Evolutionary conservation across 2,329 filamentous ascomycete species (phyloP).

Genomic region (Aureobasidium sp.): DNA sequence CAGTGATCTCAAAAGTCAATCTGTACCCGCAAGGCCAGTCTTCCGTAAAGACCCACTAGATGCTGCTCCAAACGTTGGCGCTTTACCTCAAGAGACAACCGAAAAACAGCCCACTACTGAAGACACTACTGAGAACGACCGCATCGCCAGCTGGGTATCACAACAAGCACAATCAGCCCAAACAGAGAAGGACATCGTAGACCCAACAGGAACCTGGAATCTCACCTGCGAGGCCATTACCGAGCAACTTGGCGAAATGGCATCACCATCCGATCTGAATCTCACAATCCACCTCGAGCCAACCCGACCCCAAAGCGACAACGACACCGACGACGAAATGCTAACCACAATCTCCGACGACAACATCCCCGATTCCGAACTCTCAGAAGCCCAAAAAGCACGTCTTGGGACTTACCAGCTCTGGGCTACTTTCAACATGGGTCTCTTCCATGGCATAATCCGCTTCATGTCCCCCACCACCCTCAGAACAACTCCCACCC

Average conservation of each 20-base stretch:
- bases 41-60: neutral
- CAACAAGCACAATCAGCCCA: neutral
- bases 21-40: neutral
- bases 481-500: neutral
- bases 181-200: neutral
- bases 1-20: neutral
- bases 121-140: neutral
- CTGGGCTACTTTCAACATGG: conserved; percentile 6
- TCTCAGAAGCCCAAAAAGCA: neutral
- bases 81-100: neutral
- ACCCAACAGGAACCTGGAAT: conserved; percentile 3
- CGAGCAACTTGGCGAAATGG: neutral
- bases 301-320: conserved; percentile 4
- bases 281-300: neutral
- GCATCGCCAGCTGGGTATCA: conserved; percentile 2
- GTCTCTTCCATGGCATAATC: conserved; percentile 5
- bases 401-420: neutral
- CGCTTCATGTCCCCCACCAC: conserved; percentile 6
- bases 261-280: neutral
- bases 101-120: neutral
- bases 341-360: no score
- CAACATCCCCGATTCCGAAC: neutral
- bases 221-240: neutral
- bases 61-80: neutral
- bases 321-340: neutral